These are phyloP conservation scores for Oryza glumipatula DNA, from an alignment of 176 grass and related monocot genomes.

Conservation along the genomic window DNA sequence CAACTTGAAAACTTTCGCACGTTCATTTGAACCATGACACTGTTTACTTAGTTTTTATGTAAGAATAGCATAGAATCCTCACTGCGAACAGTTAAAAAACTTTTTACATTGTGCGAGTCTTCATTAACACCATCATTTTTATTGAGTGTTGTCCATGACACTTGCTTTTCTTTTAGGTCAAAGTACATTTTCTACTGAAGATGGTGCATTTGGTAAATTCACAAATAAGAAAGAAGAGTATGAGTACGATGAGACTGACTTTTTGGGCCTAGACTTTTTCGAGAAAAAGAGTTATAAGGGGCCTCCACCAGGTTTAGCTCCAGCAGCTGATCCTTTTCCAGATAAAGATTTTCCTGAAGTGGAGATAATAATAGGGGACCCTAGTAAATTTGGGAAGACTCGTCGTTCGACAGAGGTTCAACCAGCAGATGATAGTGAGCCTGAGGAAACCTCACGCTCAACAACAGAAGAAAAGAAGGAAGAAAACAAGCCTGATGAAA, in stretches of 20 bases:
- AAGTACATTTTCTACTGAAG: slow-evolving; percentile 34
- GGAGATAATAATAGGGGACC: slow-evolving; percentile 59
- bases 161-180: slow-evolving; percentile 32
- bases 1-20: not conserved
- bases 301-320: slow-evolving; percentile 47
- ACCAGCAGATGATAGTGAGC: slow-evolving; percentile 26
- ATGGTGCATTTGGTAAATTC: slow-evolving; percentile 32
- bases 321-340: slow-evolving; percentile 33
- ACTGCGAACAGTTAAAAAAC: not conserved
- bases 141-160: not conserved
- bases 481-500: slow-evolving; percentile 22
- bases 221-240: slow-evolving; percentile 44
- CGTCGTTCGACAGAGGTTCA: slow-evolving; percentile 31
- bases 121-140: not conserved
- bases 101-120: not conserved
- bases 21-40: not conserved
- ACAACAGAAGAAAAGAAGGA: slow-evolving; percentile 28
- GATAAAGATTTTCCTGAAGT: slow-evolving; percentile 50
- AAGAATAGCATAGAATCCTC: not conserved
- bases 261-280: slow-evolving; percentile 58
- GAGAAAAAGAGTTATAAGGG: slow-evolving; percentile 60
- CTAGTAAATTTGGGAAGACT: slow-evolving; percentile 47
- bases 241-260: slow-evolving; percentile 46
- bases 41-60: not conserved
- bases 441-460: slow-evolving; percentile 35